Base-by-base conservation (phyloP, 495 filamentous ascomycete genomes). In the Filosporella fistucella region DNA sequence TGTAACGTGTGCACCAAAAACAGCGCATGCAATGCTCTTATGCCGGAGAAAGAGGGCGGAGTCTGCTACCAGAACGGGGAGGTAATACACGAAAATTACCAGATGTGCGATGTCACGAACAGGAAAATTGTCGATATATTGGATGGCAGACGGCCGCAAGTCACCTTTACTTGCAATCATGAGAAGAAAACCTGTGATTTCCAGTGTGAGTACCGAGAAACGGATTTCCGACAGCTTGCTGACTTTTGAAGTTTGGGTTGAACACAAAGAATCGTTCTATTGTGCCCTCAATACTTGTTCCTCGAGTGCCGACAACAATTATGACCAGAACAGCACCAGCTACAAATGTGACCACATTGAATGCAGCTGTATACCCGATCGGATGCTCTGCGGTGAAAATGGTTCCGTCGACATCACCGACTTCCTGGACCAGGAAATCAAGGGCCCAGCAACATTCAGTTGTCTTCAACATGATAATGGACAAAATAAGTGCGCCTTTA, bases 41-140 rank as follows among this genome's bases (percentile, higher is more conserved):
- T 91, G 79, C 88, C 89, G 2, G 74, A 77, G 3, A 77, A 77
- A 1, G 72, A 85, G 32, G 88, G 80, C 33, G 91, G 88, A 23
- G 87, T 94, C 18, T 98, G 93, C 70, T 95, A 95, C 57, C 86
- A 85, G 54, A 82, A 91, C 54, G 91, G 90, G 30, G 78, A 95
- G 50, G 85, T 93, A 4, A 82, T 96, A 23, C 88, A 95, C 56
- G 80, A 95, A 63, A 98, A 97, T 63, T 89, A 87, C 63, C 94
- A 97, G 70, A 91, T 95, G 79, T 98, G 93, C 64, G 88, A 94
- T 70, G 91, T 98, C 54, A 97, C 91, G 35, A 98, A 97, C 69
- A 64, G 60, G 52, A 93, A 94, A 68, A 98, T 98, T 60, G 65
- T 93, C 23, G 81, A 91, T 44, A 81, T 91, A 66, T 73, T 98